Percentiles rank a stretch among this genome's conserved stretches.
phyloP scores from a whole-genome alignment of 1,284 basidiomycete species.

The Trichosporon ovoides region DNA sequence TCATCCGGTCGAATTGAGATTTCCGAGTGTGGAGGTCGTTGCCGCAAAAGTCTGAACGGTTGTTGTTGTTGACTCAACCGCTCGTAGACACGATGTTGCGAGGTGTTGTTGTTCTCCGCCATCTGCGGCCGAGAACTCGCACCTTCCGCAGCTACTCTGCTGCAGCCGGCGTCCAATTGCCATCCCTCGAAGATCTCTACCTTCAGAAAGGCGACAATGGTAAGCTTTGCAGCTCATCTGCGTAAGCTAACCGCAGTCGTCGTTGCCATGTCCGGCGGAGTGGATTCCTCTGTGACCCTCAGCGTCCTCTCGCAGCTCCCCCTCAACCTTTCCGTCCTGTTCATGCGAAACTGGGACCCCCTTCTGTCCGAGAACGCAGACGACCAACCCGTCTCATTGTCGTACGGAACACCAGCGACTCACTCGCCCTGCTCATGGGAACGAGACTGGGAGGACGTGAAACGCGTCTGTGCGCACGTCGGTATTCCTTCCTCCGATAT shows the following conservation, averaged over 20 bases:
- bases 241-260: conserved; percentile 59
- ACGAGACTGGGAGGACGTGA: conserved; percentile 88
- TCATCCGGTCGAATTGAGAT: too few relatives aligned
- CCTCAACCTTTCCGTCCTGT: conserved; percentile 77
- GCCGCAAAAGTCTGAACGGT: background rate
- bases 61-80: background rate
- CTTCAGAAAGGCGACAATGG: conserved; percentile 56
- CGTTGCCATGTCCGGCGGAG: conserved; percentile 92
- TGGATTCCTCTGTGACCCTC: conserved; percentile 85
- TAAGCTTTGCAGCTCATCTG: conserved; percentile 25
- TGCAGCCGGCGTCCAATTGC: conserved; percentile 13
- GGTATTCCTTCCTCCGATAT: conserved; percentile 61
- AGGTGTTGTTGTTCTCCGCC: background rate
- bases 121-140: background rate
- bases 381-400: background rate
- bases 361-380: conserved; percentile 36
- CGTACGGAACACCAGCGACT: conserved; percentile 54
- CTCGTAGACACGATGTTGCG: too few relatives aligned
- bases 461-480: conserved; percentile 64
- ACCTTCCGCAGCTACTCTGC: background rate
- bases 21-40: too few relatives aligned
- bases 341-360: conserved; percentile 89
- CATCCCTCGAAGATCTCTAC: conserved; percentile 28
- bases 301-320: conserved; percentile 65
- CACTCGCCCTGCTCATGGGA: conserved; percentile 89